Evolutionary conservation across 2,329 filamentous ascomycete species (phyloP).

Genomic region (Purpureocillium lavendulum): DNA sequence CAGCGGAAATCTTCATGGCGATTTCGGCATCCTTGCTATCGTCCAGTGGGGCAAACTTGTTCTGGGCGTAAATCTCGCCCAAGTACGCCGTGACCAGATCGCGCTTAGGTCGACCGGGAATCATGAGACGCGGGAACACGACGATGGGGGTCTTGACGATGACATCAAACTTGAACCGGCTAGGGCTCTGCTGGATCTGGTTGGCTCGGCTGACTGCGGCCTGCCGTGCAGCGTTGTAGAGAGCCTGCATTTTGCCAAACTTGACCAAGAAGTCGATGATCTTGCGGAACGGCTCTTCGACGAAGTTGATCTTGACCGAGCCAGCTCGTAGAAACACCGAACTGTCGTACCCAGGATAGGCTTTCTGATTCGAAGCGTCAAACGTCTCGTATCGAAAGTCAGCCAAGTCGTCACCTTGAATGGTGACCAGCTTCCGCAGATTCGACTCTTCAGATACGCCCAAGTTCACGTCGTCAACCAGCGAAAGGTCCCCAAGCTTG

Average conservation of each 20-base stretch:
- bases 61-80: conserved; percentile 95
- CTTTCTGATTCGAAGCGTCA: conserved; percentile 57
- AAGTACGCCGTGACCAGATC: conserved; percentile 89
- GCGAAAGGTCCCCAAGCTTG: conserved; percentile 75
- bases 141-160: conserved; percentile 92
- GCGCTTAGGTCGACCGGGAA: conserved; percentile 59
- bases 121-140: conserved; percentile 77
- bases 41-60: conserved; percentile 79
- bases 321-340: conserved; percentile 85
- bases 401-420: conserved; percentile 89
- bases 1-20: conserved; percentile 83
- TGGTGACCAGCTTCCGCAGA: conserved; percentile 81
- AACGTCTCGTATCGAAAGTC: conserved; percentile 98
- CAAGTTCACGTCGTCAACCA: conserved; percentile 90
- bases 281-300: conserved; percentile 95
- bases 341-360: conserved; percentile 91
- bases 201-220: conserved; percentile 90
- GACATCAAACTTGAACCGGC: conserved; percentile 88
- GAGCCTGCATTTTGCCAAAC: conserved; percentile 98
- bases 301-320: conserved; percentile 92
- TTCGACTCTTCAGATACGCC: conserved; percentile 76
- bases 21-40: conserved; percentile 65
- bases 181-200: conserved; percentile 83
- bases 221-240: conserved; percentile 94
- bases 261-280: conserved; percentile 98